Conservation (phyloP, 2,329 filamentous ascomycete genomes). For the Fusarium chaquense region DNA sequence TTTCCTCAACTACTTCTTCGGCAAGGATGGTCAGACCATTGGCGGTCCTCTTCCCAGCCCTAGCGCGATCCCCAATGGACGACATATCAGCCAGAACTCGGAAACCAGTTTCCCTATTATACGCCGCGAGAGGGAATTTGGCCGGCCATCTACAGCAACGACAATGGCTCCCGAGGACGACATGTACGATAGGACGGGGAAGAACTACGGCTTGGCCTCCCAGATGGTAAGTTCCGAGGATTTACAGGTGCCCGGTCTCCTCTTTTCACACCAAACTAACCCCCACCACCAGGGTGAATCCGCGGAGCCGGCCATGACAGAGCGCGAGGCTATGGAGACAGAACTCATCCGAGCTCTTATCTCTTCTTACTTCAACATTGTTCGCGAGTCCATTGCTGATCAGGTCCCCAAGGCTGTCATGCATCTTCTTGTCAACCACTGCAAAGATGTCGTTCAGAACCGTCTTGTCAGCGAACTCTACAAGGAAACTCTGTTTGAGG, state of each 20-base stretch:
- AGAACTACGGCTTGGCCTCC: slow-evolving; percentile 58
- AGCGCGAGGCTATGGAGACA: slow-evolving; percentile 96
- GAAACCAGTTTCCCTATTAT: slow-evolving; percentile 89
- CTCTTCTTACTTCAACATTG: slow-evolving; percentile 99
- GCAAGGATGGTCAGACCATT: slow-evolving; percentile 79
- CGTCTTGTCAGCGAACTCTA: slow-evolving; percentile 95
- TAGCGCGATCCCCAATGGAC: slow-evolving; percentile 48
- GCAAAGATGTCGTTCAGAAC: slow-evolving; percentile 98
- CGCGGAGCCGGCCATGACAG: slow-evolving; percentile 88
- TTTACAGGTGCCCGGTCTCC: slow-evolving; percentile 16
- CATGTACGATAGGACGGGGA: slow-evolving; percentile 56
- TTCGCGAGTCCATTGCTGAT: slow-evolving; percentile 97
- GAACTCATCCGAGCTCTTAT: slow-evolving; percentile 97
- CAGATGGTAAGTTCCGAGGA: slow-evolving; percentile 67
- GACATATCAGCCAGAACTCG: slow-evolving; percentile 81
- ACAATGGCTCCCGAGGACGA: slow-evolving; percentile 57
- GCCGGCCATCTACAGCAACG: slow-evolving; percentile 60
- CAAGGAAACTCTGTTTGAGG: slow-evolving; percentile 89
- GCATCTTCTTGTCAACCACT: slow-evolving; percentile 98
- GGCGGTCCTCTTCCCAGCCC: slow-evolving; percentile 54
- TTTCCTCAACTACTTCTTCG: slow-evolving; percentile 98
- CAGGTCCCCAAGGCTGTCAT: slow-evolving; percentile 99
- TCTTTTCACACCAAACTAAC: slow-evolving; percentile 39
- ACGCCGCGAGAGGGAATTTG: slow-evolving; percentile 73
- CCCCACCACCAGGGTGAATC: slow-evolving; percentile 61